phyloP scores from a whole-genome alignment of 768 basidiomycete species.

The Podaxis carcinomalis region DNA sequence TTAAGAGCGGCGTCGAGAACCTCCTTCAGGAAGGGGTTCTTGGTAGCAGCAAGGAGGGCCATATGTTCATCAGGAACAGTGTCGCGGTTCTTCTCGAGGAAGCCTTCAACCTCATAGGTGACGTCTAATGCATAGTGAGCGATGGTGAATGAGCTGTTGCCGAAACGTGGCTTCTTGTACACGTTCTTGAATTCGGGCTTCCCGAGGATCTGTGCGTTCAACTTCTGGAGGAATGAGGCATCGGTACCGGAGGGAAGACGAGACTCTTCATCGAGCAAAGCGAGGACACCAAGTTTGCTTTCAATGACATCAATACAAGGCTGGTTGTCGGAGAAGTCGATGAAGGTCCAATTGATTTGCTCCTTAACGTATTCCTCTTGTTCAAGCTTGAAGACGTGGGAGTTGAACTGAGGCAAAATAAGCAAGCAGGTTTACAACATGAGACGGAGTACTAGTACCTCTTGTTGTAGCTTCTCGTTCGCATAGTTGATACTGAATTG shows the following conservation, averaged over 20 bases:
- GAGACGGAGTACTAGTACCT: slow-evolving; percentile 46
- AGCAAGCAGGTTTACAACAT: slow-evolving; percentile 1
- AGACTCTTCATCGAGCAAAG: slow-evolving; percentile 96
- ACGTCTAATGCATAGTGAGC: slow-evolving; percentile 98
- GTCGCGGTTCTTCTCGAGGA: slow-evolving; percentile 98
- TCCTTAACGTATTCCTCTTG: slow-evolving; percentile 99
- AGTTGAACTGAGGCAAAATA: slow-evolving; percentile 73
- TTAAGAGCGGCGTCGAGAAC: slow-evolving; percentile 88
- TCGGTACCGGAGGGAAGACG: slow-evolving; percentile 93
- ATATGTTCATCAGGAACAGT: slow-evolving; percentile 99
- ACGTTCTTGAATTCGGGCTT: slow-evolving; percentile 85
- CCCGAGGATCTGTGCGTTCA: slow-evolving; percentile 71
- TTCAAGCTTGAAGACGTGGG: slow-evolving; percentile 98
- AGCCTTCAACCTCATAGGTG: slow-evolving; percentile 97
- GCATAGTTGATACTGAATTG: slow-evolving; percentile 99
- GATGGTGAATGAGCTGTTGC: slow-evolving; percentile 94
- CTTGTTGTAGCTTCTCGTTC: slow-evolving; percentile 96
- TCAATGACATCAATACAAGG: slow-evolving; percentile 99
- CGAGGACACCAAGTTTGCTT: slow-evolving; percentile 91
- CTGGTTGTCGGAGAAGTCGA: slow-evolving; percentile 98
- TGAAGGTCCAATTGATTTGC: slow-evolving; percentile 99
- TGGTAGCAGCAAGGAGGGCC: slow-evolving; percentile 77
- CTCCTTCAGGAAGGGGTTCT: slow-evolving; percentile 91
- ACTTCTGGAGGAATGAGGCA: slow-evolving; percentile 87
- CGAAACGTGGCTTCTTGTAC: slow-evolving; percentile 99